These are phyloP conservation scores for Cryptococcus wingfieldii DNA, from an alignment of 1,284 basidiomycete genomes.

Conservation along the genomic window DNA sequence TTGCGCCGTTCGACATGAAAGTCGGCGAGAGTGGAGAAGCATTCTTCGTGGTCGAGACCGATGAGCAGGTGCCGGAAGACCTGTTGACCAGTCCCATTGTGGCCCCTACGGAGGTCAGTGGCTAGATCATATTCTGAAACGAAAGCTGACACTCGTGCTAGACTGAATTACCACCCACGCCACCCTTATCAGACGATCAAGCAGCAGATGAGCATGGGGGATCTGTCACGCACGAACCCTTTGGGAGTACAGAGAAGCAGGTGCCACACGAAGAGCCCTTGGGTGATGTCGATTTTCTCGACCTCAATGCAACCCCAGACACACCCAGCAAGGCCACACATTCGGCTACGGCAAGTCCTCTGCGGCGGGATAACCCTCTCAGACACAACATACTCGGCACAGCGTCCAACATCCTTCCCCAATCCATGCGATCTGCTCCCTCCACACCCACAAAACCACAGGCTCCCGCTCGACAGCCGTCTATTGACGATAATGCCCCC, in stretches of 20 bases:
- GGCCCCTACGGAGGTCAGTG: conserved; percentile 46
- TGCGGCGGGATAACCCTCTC: neutral
- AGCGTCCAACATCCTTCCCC: conserved; percentile 14
- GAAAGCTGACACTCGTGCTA: conserved; percentile 1
- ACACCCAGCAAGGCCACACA: neutral
- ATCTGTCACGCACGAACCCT: conserved; percentile 41
- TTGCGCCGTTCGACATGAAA: conserved; percentile 91
- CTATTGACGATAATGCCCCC: neutral
- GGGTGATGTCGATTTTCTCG: conserved; percentile 45
- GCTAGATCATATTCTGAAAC: neutral
- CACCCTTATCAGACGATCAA: conserved; percentile 4
- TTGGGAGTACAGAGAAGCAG: conserved; percentile 38
- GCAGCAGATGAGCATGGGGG: neutral
- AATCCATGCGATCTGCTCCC: conserved; percentile 19
- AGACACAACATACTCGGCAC: neutral
- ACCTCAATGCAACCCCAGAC: conserved; percentile 35
- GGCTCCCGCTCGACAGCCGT: conserved; percentile 11
- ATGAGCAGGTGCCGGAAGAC: conserved; percentile 86
- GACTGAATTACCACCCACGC: conserved; percentile 12
- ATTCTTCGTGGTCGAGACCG: conserved; percentile 97
- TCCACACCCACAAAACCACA: conserved; percentile 18
- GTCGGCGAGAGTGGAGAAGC: conserved; percentile 98
- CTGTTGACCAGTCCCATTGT: conserved; percentile 90
- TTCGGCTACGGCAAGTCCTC: neutral
- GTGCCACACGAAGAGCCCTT: conserved; percentile 22